These are phyloP conservation scores for Ceratobasidium sp. DNA, from an alignment of 1,284 basidiomycete genomes.

Conservation along the genomic window DNA sequence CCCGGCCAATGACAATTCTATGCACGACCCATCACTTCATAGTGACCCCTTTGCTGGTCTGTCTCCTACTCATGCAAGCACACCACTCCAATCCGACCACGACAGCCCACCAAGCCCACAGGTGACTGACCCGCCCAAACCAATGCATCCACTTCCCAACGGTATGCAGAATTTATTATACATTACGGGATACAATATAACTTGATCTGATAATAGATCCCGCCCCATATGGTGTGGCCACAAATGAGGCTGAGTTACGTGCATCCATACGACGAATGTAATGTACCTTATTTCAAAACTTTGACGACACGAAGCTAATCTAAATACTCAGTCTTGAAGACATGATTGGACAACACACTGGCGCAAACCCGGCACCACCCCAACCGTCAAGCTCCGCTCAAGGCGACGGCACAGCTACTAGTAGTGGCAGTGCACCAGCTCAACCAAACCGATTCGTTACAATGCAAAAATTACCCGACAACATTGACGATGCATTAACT, in stretches of 20 bases:
- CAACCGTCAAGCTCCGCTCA: neutral
- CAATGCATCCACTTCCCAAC: neutral
- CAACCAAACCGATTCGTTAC: slow-evolving; percentile 1
- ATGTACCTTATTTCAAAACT: neutral
- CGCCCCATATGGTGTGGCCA: neutral
- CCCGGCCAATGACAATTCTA: neutral
- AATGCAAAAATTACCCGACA: neutral
- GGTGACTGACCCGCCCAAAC: too few relatives aligned
- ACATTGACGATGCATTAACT: neutral
- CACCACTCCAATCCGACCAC: neutral
- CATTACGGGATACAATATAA: too few relatives aligned
- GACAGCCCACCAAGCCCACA: too few relatives aligned
- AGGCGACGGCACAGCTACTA: neutral
- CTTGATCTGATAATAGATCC: neutral
- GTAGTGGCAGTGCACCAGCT: neutral
- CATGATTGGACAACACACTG: neutral
- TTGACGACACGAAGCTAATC: neutral
- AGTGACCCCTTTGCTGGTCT: neutral
- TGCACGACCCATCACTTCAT: neutral
- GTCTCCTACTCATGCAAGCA: neutral
- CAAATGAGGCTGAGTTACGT: neutral
- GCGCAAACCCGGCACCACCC: neutral
- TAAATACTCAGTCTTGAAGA: slow-evolving; percentile 2
- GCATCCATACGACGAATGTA: slow-evolving; percentile 1
- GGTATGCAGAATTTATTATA: neutral